Percentiles rank a stretch among this genome's conserved stretches.
Conservation (phyloP, 23 red algal genomes). For the Gracilaria domingensis region DNA sequence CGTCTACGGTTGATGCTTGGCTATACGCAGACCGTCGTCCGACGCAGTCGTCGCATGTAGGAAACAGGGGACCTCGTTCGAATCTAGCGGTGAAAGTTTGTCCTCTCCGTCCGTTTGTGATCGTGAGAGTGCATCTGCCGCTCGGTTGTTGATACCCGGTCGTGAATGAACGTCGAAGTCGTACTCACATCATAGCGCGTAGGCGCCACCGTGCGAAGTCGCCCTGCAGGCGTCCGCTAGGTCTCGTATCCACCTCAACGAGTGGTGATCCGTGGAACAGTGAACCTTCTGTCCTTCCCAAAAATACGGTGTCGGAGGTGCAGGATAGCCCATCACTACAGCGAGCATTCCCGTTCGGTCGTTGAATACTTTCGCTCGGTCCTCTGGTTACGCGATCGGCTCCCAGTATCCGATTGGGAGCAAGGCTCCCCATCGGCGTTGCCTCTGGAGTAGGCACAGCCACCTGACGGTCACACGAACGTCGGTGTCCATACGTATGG, state of each 20-base stretch:
- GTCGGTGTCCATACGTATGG: slow-evolving; percentile 38
- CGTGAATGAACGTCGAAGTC: slow-evolving; percentile 18
- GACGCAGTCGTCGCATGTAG: background rate
- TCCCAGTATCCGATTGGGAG: slow-evolving; percentile 53
- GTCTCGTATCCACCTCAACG: slow-evolving; percentile 47
- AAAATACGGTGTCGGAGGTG: slow-evolving; percentile 58
- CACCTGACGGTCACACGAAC: slow-evolving; percentile 52
- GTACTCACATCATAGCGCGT: slow-evolving; percentile 3
- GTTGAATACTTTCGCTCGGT: slow-evolving; percentile 38
- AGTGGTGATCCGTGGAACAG: slow-evolving; percentile 40
- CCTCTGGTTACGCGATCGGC: background rate
- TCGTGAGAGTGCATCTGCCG: slow-evolving; percentile 32
- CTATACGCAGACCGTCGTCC: background rate
- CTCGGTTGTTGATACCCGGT: slow-evolving; percentile 31
- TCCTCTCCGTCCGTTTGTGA: background rate
- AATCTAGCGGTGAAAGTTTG: background rate
- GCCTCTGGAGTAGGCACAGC: slow-evolving; percentile 27
- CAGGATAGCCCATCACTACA: slow-evolving; percentile 42
- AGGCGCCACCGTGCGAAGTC: slow-evolving; percentile 11
- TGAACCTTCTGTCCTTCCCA: slow-evolving; percentile 27
- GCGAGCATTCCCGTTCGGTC: slow-evolving; percentile 36
- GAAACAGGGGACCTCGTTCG: slow-evolving; percentile 2
- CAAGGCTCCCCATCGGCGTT: slow-evolving; percentile 26
- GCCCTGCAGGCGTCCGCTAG: background rate
- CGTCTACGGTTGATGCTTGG: background rate